phyloP scores from a whole-genome alignment of 2,329 filamentous ascomycete genomes.

The Aspergillus ruber region DNA sequence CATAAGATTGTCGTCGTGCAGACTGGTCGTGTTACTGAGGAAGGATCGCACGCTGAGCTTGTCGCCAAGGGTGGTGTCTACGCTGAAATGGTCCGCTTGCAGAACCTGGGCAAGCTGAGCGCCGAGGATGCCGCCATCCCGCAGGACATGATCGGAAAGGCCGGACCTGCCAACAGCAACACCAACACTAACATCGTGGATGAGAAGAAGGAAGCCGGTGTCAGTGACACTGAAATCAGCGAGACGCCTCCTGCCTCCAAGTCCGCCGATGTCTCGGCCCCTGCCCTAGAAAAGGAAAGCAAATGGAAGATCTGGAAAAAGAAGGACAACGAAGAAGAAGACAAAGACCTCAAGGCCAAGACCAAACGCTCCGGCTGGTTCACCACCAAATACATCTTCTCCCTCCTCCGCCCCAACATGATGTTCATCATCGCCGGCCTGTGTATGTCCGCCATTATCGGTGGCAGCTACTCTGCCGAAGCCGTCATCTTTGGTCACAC shows the following conservation, averaged over 20 bases:
- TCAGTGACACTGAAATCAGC: conserved; percentile 13
- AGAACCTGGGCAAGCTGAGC: conserved; percentile 28
- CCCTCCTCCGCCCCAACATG: conserved; percentile 39
- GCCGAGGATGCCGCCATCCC: conserved; percentile 11
- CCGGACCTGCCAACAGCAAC: conserved; percentile 9
- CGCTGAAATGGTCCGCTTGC: conserved; percentile 45
- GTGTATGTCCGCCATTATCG: conserved; percentile 49
- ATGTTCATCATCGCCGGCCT: conserved; percentile 44
- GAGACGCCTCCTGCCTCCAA: conserved; percentile 9
- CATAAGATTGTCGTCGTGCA: conserved; percentile 34
- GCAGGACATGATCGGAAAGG: conserved; percentile 13
- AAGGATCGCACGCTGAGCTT: conserved; percentile 29
- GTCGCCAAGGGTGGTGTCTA: conserved; percentile 36
- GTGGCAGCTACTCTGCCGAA: conserved; percentile 50
- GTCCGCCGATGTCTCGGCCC: background rate
- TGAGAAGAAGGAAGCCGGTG: conserved; percentile 15
- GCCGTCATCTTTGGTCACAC: conserved; percentile 56
- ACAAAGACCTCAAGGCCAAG: conserved; percentile 8
- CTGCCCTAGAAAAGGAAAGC: background rate
- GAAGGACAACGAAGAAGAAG: conserved; percentile 1
- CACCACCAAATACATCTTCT: conserved; percentile 26
- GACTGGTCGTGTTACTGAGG: conserved; percentile 26
- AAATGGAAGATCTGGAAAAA: background rate
- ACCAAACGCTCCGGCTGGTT: conserved; percentile 17
- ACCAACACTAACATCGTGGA: conserved; percentile 8